phyloP scores from a whole-genome alignment of 225 moss, liverwort and hornwort species.

The Physcomitrium patens region DNA sequence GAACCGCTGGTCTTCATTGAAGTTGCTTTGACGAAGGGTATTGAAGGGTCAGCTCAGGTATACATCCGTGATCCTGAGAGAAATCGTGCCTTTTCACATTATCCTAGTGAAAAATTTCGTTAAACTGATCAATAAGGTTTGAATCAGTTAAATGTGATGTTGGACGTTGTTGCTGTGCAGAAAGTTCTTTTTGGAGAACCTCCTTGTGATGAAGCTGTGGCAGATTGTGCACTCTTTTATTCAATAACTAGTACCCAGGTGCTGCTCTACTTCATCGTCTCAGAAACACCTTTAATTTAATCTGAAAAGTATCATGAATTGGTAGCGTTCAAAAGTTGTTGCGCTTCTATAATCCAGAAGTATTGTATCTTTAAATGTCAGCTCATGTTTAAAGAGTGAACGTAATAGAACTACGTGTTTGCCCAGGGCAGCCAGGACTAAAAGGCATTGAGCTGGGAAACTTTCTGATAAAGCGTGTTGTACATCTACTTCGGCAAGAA shows the following conservation, averaged over 20 bases:
- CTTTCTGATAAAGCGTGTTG: slow-evolving; percentile 91
- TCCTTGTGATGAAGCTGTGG: slow-evolving; percentile 72
- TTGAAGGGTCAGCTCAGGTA: slow-evolving; percentile 89
- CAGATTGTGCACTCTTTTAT: slow-evolving; percentile 86
- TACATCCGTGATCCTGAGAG: not conserved
- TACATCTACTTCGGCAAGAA: slow-evolving; percentile 78
- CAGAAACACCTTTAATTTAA: not conserved
- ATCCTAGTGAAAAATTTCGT: not conserved
- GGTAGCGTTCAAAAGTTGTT: not conserved
- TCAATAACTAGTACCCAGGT: slow-evolving; percentile 96
- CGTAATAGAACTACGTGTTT: slow-evolving; percentile 30
- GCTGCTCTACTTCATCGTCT: slow-evolving; percentile 18
- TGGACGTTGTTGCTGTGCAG: slow-evolving; percentile 48
- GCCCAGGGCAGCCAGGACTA: slow-evolving; percentile 82
- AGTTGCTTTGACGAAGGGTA: slow-evolving; percentile 80
- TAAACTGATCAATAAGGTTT: slow-evolving; percentile 5
- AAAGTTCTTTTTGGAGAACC: slow-evolving; percentile 85
- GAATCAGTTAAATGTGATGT: slow-evolving; percentile 18
- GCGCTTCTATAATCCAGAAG: not conserved
- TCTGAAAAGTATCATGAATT: not conserved
- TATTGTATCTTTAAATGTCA: not conserved
- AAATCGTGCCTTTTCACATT: not conserved
- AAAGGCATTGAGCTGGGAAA: slow-evolving; percentile 93
- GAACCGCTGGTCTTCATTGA: slow-evolving; percentile 97
- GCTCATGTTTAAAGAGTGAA: slow-evolving; percentile 26